Percentiles rank a stretch among this genome's conserved stretches.
phyloP scores from a whole-genome alignment of 2,329 filamentous ascomycete species.

The Mariannaea sp. region DNA sequence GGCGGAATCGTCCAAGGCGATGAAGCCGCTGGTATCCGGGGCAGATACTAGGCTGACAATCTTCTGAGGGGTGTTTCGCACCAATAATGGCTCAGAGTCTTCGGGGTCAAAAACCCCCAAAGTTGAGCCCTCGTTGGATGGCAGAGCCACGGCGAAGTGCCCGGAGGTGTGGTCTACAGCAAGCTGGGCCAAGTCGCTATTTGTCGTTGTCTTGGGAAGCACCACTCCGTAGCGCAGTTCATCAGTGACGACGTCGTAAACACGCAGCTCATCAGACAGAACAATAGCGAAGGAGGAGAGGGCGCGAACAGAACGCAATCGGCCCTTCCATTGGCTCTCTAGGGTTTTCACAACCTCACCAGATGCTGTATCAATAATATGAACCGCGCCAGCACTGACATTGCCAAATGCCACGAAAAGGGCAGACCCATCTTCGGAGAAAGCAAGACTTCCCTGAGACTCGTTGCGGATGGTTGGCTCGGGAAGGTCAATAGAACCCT shows the following conservation, averaged over 20 bases:
- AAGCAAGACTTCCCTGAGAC: slow-evolving; percentile 70
- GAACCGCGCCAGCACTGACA: slow-evolving; percentile 64
- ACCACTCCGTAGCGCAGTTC: slow-evolving; percentile 70
- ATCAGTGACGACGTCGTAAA: slow-evolving; percentile 86
- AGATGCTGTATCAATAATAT: slow-evolving; percentile 75
- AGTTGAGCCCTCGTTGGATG: slow-evolving; percentile 53
- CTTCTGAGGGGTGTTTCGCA: slow-evolving; percentile 59
- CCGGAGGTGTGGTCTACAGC: slow-evolving; percentile 70
- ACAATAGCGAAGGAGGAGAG: slow-evolving; percentile 76
- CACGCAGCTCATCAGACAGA: slow-evolving; percentile 72
- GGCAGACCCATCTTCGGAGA: slow-evolving; percentile 83
- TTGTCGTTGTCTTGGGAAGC: slow-evolving; percentile 51
- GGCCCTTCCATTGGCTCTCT: slow-evolving; percentile 68
- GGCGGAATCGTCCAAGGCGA: slow-evolving; percentile 76
- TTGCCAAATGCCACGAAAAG: slow-evolving; percentile 70
- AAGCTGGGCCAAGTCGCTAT: slow-evolving; percentile 62
- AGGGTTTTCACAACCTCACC: slow-evolving; percentile 70
- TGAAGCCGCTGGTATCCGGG: slow-evolving; percentile 69
- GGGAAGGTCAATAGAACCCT: slow-evolving; percentile 38
- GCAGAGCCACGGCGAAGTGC: slow-evolving; percentile 69
- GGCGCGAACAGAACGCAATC: slow-evolving; percentile 70
- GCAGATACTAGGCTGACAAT: slow-evolving; percentile 71
- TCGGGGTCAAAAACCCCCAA: slow-evolving; percentile 71
- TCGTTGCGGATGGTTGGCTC: slow-evolving; percentile 38
- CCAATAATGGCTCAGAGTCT: slow-evolving; percentile 61